Conservation (phyloP, 768 basidiomycete genomes). For the Dictyophora rubrovolvata region DNA sequence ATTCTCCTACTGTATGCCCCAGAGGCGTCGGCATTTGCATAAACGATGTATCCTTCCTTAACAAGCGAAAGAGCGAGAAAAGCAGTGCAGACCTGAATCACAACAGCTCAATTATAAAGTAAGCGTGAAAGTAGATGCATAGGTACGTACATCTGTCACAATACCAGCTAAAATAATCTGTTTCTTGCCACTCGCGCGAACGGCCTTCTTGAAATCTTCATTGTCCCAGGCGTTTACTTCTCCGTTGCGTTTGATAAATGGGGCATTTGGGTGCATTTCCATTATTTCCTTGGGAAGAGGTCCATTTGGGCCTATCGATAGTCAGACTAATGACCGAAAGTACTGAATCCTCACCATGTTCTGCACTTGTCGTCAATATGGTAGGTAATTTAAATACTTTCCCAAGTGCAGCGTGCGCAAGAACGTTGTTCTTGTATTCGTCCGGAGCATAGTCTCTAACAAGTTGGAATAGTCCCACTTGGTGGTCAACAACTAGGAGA, state of each 20-base stretch:
- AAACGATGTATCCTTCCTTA: constrained; percentile 38
- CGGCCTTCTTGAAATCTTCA: constrained; percentile 34
- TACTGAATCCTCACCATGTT: constrained; percentile 25
- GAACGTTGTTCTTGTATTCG: constrained; percentile 33
- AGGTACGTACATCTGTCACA: constrained; percentile 32
- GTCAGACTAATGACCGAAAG: not conserved
- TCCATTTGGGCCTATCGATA: constrained; percentile 34
- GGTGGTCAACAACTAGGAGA: constrained; percentile 40
- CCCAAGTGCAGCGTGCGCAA: constrained; percentile 37
- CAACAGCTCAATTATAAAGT: not conserved
- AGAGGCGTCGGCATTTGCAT: constrained; percentile 37
- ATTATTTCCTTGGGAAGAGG: constrained; percentile 35
- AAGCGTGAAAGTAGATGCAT: not conserved
- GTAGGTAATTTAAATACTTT: constrained; percentile 37
- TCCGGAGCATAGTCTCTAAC: constrained; percentile 31
- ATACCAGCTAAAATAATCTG: constrained; percentile 43
- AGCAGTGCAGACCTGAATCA: constrained; percentile 33
- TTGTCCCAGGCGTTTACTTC: constrained; percentile 48
- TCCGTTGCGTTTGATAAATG: constrained; percentile 35
- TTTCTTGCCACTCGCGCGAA: constrained; percentile 38
- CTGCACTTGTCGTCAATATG: constrained; percentile 35
- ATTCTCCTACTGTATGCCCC: constrained; percentile 31
- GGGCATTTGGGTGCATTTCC: constrained; percentile 34
- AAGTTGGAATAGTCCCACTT: constrained; percentile 37
- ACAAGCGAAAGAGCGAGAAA: constrained; percentile 38